Percentiles rank a stretch among this genome's conserved stretches.
These are phyloP conservation scores for Alternaria sp. DNA, from an alignment of 2,329 filamentous ascomycete species.

Conservation along the genomic window DNA sequence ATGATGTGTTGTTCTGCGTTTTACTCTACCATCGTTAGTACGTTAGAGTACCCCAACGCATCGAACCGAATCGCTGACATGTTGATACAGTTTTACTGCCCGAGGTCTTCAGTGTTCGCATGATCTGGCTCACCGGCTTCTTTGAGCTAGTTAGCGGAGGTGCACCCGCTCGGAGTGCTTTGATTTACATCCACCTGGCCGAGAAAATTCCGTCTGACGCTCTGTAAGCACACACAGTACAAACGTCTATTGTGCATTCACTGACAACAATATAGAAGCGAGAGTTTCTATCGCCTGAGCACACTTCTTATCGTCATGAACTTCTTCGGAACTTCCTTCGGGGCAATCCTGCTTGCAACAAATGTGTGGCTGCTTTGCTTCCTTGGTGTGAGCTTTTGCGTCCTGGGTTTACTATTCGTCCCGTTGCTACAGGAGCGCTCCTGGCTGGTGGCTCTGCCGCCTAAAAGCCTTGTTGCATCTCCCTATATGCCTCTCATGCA, in stretches of 20 bases:
- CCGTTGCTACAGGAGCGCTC: background rate
- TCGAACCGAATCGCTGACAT: background rate
- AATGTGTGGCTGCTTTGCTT: background rate
- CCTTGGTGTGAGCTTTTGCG: background rate
- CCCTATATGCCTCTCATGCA: background rate
- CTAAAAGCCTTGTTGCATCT: background rate
- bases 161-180: background rate
- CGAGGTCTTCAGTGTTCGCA: background rate
- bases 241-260: background rate
- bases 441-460: background rate
- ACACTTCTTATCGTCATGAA: background rate
- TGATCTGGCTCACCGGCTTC: background rate
- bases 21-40: background rate
- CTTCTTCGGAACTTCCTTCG: background rate
- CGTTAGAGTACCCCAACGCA: background rate
- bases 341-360: background rate
- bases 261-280: background rate
- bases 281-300: background rate
- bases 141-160: background rate
- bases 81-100: background rate
- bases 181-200: background rate
- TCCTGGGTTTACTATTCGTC: background rate
- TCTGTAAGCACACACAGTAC: background rate
- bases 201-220: background rate
- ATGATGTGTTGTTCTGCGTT: background rate